phyloP scores from a whole-genome alignment of 176 grass and related monocot species.

The Miscanthus lutarioriparius region DNA sequence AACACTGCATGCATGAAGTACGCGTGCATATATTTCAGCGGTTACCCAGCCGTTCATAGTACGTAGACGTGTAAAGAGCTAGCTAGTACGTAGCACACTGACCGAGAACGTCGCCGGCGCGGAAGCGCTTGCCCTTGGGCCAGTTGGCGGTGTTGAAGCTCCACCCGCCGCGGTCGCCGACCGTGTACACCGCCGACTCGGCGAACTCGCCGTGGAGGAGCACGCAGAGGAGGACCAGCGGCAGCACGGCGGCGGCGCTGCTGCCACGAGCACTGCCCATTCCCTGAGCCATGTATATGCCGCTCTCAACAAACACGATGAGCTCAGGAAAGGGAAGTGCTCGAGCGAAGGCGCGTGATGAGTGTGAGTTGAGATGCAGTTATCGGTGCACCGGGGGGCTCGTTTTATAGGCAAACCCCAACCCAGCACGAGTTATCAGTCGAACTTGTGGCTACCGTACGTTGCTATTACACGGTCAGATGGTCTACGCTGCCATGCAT shows the following conservation, averaged over 20 bases:
- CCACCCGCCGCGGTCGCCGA: slow-evolving; percentile 77
- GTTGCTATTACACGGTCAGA: not conserved
- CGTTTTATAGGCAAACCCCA: slow-evolving; percentile 27
- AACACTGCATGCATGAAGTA: slow-evolving; percentile 46
- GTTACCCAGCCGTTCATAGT: too few relatives aligned
- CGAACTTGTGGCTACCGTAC: not conserved
- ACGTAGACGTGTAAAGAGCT: too few relatives aligned
- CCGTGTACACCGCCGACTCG: slow-evolving; percentile 65
- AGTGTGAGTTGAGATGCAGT: slow-evolving; percentile 10
- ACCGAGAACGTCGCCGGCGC: slow-evolving; percentile 86
- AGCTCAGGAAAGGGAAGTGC: not conserved
- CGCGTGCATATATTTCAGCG: too few relatives aligned
- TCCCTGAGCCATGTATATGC: slow-evolving; percentile 57
- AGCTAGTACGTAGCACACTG: slow-evolving; percentile 3
- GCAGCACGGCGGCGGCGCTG: slow-evolving; percentile 21
- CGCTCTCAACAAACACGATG: too few relatives aligned
- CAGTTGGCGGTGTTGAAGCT: slow-evolving; percentile 52
- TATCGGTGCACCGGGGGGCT: not conserved
- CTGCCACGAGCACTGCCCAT: slow-evolving; percentile 65
- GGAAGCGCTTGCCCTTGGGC: slow-evolving; percentile 69
- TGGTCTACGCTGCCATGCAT: slow-evolving; percentile 2
- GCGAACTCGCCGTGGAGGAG: slow-evolving; percentile 67
- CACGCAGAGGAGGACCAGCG: slow-evolving; percentile 56
- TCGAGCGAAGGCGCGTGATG: not conserved
- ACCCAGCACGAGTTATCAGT: not conserved